Conservation (phyloP, 2,329 filamentous ascomycete genomes). For the Alternaria longipes region DNA sequence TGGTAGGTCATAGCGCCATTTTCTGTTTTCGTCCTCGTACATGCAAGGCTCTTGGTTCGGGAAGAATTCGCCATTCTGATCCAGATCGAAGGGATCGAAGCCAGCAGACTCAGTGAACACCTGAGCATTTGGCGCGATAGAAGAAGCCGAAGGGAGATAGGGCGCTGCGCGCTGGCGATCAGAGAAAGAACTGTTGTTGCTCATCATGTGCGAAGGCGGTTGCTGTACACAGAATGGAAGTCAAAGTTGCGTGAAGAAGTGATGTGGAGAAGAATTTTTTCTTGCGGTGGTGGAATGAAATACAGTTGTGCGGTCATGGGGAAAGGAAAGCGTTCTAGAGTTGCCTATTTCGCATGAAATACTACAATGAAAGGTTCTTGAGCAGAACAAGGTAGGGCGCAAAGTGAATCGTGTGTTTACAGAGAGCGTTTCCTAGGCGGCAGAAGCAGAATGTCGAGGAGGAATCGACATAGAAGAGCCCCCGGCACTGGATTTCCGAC, state of each 20-base stretch:
- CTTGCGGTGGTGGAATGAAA: not conserved
- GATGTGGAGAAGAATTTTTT: not conserved
- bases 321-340: not conserved
- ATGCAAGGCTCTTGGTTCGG: not conserved
- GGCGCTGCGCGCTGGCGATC: not conserved
- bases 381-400: not conserved
- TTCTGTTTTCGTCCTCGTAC: not conserved
- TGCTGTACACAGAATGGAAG: not conserved
- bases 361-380: not conserved
- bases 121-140: not conserved
- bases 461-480: not conserved
- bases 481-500: not conserved
- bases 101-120: not conserved
- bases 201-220: not conserved
- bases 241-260: not conserved
- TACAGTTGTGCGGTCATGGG: not conserved
- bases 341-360: not conserved
- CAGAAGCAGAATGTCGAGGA: not conserved
- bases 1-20: not conserved
- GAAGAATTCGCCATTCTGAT: not conserved
- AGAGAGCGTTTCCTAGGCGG: not conserved
- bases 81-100: not conserved
- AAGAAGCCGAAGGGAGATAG: too few relatives aligned
- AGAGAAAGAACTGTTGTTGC: not conserved
- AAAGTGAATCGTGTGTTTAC: conserved; percentile 4